Percentiles rank a stretch among this genome's conserved stretches.
Evolutionary conservation across 2,329 filamentous ascomycete species (phyloP).

Genomic region (Colletotrichum aenigma): DNA sequence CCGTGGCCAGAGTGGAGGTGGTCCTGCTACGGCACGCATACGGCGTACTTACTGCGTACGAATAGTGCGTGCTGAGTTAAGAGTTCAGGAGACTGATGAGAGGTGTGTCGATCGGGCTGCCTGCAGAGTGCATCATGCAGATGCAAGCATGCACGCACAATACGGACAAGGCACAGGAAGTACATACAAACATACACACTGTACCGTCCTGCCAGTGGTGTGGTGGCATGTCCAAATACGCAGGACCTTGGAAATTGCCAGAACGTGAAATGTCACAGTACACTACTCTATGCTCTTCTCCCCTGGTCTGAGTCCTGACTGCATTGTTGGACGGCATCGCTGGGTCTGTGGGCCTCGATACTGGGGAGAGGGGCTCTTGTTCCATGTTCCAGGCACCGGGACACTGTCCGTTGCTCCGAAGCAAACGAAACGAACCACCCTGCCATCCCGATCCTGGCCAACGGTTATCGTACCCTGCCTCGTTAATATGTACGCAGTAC

Average conservation of each 20-base stretch:
- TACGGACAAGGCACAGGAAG: neutral
- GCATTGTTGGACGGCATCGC: neutral
- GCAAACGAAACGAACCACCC: neutral
- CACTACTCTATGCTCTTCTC: neutral
- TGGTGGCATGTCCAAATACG: neutral
- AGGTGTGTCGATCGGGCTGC: neutral
- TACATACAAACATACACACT: neutral
- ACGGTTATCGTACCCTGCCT: neutral
- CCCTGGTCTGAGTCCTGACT: neutral
- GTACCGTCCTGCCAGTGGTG: neutral
- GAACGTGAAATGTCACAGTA: neutral
- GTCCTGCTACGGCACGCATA: neutral
- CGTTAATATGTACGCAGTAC: neutral
- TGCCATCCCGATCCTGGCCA: neutral
- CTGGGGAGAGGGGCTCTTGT: neutral
- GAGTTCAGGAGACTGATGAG: neutral
- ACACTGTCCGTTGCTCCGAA: neutral
- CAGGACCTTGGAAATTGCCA: neutral
- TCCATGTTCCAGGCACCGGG: neutral
- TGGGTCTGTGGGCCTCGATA: neutral
- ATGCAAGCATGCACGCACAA: neutral
- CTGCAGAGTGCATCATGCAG: constrained; percentile 1
- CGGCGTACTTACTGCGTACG: neutral
- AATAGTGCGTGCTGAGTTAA: neutral
- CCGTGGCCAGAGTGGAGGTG: neutral